Evolutionary conservation across 805 yeast species (phyloP).

Genomic region (Wickerhamiella cacticola): DNA sequence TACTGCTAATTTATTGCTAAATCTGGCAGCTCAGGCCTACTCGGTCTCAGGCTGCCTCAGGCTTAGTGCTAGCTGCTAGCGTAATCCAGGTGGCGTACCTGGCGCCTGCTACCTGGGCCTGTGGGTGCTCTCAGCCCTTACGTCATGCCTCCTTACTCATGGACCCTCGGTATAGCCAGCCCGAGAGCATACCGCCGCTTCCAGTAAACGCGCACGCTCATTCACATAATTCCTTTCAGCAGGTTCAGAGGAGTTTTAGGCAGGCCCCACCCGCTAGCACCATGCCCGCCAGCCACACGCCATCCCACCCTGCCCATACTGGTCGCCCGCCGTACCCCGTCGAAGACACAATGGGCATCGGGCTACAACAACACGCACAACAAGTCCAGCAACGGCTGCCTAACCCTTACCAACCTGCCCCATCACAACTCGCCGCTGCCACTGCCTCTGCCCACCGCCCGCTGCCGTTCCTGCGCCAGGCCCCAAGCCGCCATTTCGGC

Average conservation of each 20-base stretch:
- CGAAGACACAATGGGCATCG: slow-evolving; percentile 1
- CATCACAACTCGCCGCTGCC: background rate
- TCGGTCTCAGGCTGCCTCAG: too few species aligned
- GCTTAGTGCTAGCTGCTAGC: too few species aligned
- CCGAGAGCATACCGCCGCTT: slow-evolving; percentile 1
- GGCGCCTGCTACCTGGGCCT: too few species aligned
- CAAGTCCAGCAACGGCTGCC: background rate
- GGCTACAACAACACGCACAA: background rate
- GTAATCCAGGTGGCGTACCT: too few species aligned
- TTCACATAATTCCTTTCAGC: background rate
- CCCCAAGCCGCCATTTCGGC: background rate
- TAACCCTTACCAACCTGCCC: background rate
- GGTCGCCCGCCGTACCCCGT: slow-evolving; percentile 3
- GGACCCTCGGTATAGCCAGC: slow-evolving; percentile 3
- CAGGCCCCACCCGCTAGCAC: background rate
- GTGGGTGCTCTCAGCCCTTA: too few species aligned
- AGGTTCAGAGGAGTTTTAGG: background rate
- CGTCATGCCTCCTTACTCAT: background rate
- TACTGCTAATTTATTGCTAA: too few species aligned
- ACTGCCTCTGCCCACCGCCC: background rate
- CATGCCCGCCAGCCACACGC: background rate
- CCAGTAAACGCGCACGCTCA: slow-evolving; percentile 2
- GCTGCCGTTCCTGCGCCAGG: slow-evolving; percentile 1
- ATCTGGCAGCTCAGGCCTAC: too few species aligned
- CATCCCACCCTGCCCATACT: background rate